These are phyloP conservation scores for Solanum hybrid DNA, from an alignment of 305 asterid species.

Conservation along the genomic window DNA sequence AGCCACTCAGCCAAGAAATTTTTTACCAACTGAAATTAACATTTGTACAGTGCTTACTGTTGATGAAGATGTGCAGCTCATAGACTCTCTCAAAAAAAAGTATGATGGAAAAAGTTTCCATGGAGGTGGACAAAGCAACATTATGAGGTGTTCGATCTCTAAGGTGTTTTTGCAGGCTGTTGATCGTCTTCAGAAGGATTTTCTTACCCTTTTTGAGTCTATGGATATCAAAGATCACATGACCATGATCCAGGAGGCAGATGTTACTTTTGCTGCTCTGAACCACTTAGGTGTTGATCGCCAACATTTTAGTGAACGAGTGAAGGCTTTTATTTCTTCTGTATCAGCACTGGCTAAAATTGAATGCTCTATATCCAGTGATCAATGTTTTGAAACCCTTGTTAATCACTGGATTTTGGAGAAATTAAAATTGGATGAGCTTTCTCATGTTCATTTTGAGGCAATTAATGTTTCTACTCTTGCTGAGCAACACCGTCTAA, in stretches of 20 bases:
- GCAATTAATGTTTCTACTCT: slow-evolving; percentile 12
- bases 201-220: background rate
- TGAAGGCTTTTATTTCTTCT: slow-evolving; percentile 18
- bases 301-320: slow-evolving; percentile 21
- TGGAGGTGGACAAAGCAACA: background rate
- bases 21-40: background rate
- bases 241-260: slow-evolving; percentile 29
- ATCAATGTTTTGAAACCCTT: slow-evolving; percentile 12
- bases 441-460: background rate
- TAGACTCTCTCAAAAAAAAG: background rate
- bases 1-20: slow-evolving; percentile 2
- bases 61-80: background rate
- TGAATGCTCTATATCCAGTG: slow-evolving; percentile 19
- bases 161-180: slow-evolving; percentile 31
- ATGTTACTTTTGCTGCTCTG: slow-evolving; percentile 37
- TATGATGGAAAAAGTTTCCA: background rate
- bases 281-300: slow-evolving; percentile 18
- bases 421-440: slow-evolving; percentile 23
- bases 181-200: slow-evolving; percentile 25
- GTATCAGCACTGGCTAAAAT: slow-evolving; percentile 31
- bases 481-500: background rate
- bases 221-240: background rate
- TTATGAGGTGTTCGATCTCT: slow-evolving; percentile 12
- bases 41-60: background rate
- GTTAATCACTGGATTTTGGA: slow-evolving; percentile 17